phyloP scores from a whole-genome alignment of 2,329 filamentous ascomycete genomes.

The Colletotrichum destructivum region DNA sequence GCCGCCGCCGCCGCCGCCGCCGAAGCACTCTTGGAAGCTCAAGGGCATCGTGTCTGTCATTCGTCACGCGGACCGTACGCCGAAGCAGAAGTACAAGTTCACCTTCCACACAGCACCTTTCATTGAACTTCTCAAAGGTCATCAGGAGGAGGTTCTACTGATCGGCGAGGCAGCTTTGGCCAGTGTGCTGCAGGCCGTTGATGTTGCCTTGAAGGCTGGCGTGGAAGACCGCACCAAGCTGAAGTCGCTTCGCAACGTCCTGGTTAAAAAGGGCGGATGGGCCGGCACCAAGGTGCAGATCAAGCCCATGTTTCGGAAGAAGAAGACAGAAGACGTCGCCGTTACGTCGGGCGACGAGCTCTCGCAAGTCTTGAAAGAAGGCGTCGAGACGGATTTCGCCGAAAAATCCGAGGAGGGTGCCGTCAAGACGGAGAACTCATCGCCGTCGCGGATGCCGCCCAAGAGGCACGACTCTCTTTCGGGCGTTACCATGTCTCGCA shows the following conservation, averaged over 20 bases:
- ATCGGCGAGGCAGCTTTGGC: slow-evolving; percentile 91
- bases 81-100: slow-evolving; percentile 99
- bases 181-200: slow-evolving; percentile 91
- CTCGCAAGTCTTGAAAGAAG: slow-evolving; percentile 51
- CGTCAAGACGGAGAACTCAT: slow-evolving; percentile 33
- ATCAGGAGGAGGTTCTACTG: slow-evolving; percentile 95
- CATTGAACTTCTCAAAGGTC: slow-evolving; percentile 92
- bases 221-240: slow-evolving; percentile 91
- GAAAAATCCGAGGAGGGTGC: slow-evolving; percentile 43
- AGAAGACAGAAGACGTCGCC: slow-evolving; percentile 74
- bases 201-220: slow-evolving; percentile 81
- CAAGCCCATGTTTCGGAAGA: slow-evolving; percentile 98
- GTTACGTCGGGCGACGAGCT: slow-evolving; percentile 52
- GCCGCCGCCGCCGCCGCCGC: slow-evolving; percentile 78
- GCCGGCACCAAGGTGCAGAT: slow-evolving; percentile 98
- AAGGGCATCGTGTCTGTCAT: slow-evolving; percentile 98
- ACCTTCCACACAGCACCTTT: slow-evolving; percentile 98
- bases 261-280: slow-evolving; percentile 94
- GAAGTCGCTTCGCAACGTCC: slow-evolving; percentile 85
- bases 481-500: slow-evolving; percentile 92
- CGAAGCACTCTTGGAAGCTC: slow-evolving; percentile 96
- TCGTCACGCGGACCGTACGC: slow-evolving; percentile 95
- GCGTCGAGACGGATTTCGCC: slow-evolving; percentile 45
- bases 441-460: slow-evolving; percentile 60
- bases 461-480: slow-evolving; percentile 87